phyloP scores from a whole-genome alignment of 2,329 filamentous ascomycete species.

The Ophiostoma sp. region DNA sequence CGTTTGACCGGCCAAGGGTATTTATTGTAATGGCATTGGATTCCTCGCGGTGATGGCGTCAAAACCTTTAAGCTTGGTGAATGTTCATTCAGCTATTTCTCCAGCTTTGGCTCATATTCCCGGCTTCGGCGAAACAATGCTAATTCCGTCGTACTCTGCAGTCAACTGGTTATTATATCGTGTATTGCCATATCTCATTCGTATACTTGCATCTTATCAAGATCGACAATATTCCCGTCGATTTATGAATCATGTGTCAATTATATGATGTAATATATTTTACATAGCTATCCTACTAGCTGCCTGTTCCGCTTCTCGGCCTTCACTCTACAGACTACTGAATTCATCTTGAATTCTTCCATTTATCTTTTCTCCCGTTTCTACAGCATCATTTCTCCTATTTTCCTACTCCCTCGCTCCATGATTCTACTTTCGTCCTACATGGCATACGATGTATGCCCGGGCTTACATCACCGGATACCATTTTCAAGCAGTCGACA shows the following conservation, averaged over 20 bases:
- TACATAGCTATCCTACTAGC: not conserved
- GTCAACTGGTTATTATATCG: not conserved
- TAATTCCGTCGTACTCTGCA: not conserved
- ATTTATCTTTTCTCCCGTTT: not conserved
- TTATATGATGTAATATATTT: not conserved
- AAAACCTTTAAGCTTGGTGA: not conserved
- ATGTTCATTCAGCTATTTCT: not conserved
- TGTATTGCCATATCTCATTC: not conserved
- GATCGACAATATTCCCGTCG: not conserved
- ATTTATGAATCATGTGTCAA: not conserved
- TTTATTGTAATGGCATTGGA: not conserved
- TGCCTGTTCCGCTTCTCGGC: not conserved
- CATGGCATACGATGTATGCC: not conserved
- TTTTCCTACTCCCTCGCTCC: not conserved
- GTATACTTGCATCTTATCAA: not conserved
- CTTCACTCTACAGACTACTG: not conserved
- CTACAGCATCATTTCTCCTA: not conserved
- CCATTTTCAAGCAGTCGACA: not conserved
- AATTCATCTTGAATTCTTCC: not conserved
- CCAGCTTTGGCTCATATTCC: not conserved
- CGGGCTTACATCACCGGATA: not conserved
- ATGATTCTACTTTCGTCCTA: not conserved
- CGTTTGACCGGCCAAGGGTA: not conserved
- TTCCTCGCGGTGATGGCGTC: not conserved
- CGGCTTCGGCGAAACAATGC: not conserved